These are phyloP conservation scores for Tolypocladium ovalisporum DNA, from an alignment of 2,329 filamentous ascomycete species.

Conservation along the genomic window DNA sequence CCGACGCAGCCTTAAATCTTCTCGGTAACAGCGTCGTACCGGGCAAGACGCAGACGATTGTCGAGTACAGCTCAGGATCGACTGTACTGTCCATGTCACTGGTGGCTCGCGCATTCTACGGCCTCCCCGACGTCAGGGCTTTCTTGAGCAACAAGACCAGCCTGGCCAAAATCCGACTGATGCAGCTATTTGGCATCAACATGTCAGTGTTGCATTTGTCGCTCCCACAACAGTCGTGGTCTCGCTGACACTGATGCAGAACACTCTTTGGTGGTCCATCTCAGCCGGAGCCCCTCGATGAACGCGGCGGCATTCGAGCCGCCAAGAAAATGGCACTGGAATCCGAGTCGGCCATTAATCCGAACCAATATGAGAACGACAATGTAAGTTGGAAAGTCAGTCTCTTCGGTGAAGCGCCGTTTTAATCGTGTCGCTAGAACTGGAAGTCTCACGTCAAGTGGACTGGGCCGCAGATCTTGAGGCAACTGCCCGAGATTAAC, in stretches of 20 bases:
- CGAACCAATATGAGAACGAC: slow-evolving; percentile 46
- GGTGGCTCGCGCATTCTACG: slow-evolving; percentile 38
- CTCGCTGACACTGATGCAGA: slow-evolving; percentile 10
- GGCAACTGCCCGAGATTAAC: slow-evolving; percentile 44
- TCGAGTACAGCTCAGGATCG: slow-evolving; percentile 52
- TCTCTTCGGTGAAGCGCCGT: too few species aligned
- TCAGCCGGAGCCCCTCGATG: slow-evolving; percentile 43
- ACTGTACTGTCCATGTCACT: slow-evolving; percentile 51
- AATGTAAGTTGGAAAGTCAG: slow-evolving; percentile 9
- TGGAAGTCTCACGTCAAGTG: slow-evolving; percentile 44
- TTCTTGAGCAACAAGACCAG: slow-evolving; percentile 50
- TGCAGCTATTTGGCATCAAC: slow-evolving; percentile 49
- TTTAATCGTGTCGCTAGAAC: slow-evolving; percentile 23
- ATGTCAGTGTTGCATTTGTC: slow-evolving; percentile 23
- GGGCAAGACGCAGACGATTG: slow-evolving; percentile 36
- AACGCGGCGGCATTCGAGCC: slow-evolving; percentile 39
- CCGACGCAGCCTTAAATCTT: slow-evolving; percentile 34
- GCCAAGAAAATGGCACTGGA: slow-evolving; percentile 30
- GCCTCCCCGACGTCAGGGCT: slow-evolving; percentile 38
- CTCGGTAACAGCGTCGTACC: slow-evolving; percentile 15
- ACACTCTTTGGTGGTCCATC: slow-evolving; percentile 48
- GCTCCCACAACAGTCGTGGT: background rate
- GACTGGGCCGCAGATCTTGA: slow-evolving; percentile 48
- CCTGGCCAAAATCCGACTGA: slow-evolving; percentile 37
- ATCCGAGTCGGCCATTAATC: slow-evolving; percentile 34